Base-by-base conservation (phyloP, 441 rosid species). In the Populus trichocarpa region DNA sequence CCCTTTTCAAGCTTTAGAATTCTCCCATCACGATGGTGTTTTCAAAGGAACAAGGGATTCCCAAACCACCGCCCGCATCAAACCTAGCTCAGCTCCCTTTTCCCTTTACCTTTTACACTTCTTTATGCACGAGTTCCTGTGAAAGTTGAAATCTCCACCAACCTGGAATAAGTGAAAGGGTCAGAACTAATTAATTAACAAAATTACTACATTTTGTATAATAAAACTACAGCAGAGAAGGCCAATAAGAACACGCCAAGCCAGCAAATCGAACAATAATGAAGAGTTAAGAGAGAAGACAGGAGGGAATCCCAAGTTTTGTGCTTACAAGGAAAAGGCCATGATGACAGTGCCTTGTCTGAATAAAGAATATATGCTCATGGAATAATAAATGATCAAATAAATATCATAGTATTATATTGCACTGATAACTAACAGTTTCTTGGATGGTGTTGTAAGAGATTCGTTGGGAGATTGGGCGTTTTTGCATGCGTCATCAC, bases 231-330 rank as follows among this genome's bases (percentile, higher is more conserved):
- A 63, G 7, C 16, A 8, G 22, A 25, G 18, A 12, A 8, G 16
- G 14, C 70, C 75, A 64, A 46, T 65, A 18, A 70, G 75, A 79
- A 69, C 18, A 63, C 4, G 78, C 78, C 82, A 79, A 63, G 14
- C 28, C 26, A 66, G 71, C 2, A 70, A 36, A 33, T 26, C 23
- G 5, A 38, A 18, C 53, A 18, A 14, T 5, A 35, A 59, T 23
- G 67, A 63, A 30, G 35, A n/a, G 8, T n/a, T 0, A 1, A 0
- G 26, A 66, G 25, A 2, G 3, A 0, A 26, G 53, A 72, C 18
- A 23, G 26, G 16, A 38, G 50, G 38, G 77, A 61, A 74, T 74
- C 81, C 81, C 75, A 16, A 69, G n/a, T 72, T 63, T 63, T 74
- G 75, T 16, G 25, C 63, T 23, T 18, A 11, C 59, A 22, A 65